phyloP scores from a whole-genome alignment of 2,329 filamentous ascomycete species.

The Phyllosticta paracitricarpa region DNA sequence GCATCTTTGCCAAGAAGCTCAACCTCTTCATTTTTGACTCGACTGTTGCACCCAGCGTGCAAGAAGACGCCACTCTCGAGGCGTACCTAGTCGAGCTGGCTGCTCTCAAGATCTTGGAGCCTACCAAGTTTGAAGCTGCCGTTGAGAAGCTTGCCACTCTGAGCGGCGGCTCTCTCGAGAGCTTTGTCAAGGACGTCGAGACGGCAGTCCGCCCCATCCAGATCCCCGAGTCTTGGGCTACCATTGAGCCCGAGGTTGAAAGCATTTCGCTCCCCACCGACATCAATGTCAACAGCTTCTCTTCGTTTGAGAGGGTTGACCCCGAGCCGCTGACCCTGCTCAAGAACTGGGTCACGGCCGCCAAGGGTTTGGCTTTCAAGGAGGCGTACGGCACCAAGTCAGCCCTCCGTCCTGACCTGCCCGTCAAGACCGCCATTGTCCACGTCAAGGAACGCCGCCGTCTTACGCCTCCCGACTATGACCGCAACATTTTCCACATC shows the following conservation, averaged over 20 bases:
- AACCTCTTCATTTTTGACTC: constrained; percentile 69
- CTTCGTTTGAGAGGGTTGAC: constrained; percentile 66
- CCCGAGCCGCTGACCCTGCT: constrained; percentile 56
- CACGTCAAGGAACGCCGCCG: constrained; percentile 92
- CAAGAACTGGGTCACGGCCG: constrained; percentile 70
- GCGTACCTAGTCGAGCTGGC: constrained; percentile 66
- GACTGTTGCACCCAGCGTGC: constrained; percentile 55
- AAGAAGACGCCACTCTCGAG: constrained; percentile 51
- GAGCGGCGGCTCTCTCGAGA: constrained; percentile 53
- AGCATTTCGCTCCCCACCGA: constrained; percentile 48
- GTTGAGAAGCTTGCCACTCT: constrained; percentile 56
- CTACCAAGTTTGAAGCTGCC: constrained; percentile 52
- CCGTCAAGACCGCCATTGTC: constrained; percentile 77
- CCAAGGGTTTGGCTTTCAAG: constrained; percentile 85
- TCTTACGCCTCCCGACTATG: constrained; percentile 77
- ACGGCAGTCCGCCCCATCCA: constrained; percentile 64
- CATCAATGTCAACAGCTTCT: constrained; percentile 73
- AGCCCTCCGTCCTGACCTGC: constrained; percentile 71
- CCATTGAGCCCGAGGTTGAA: constrained; percentile 50
- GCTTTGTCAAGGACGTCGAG: constrained; percentile 50
- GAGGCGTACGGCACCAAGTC: constrained; percentile 74
- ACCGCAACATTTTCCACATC: constrained; percentile 99
- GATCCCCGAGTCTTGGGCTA: constrained; percentile 70
- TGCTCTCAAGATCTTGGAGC: constrained; percentile 69
- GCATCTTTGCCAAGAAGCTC: constrained; percentile 58